These are phyloP conservation scores for Acacia melanoxylon DNA, from an alignment of 306 rosid species.

Conservation along the genomic window DNA sequence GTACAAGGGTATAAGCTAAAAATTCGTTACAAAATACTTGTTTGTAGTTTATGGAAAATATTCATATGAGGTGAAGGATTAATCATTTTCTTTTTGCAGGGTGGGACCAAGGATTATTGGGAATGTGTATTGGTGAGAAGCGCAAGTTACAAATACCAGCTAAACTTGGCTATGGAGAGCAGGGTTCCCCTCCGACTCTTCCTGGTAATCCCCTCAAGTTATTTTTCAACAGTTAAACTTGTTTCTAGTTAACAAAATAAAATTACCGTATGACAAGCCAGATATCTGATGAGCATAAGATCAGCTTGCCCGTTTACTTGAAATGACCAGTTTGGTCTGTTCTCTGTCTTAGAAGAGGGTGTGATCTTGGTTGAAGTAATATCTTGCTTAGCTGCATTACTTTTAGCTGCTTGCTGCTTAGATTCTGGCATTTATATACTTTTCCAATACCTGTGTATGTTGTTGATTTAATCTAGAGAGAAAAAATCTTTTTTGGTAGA, in stretches of 20 bases:
- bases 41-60: conserved; percentile 21
- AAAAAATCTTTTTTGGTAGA: not conserved
- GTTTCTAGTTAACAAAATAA: not conserved
- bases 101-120: conserved; percentile 97
- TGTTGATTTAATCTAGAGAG: not conserved
- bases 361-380: not conserved
- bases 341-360: not conserved
- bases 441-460: not conserved
- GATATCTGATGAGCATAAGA: not conserved
- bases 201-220: conserved; percentile 58
- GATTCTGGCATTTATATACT: not conserved
- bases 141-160: conserved; percentile 93
- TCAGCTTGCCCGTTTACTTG: not conserved
- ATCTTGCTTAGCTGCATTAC: not conserved
- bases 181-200: conserved; percentile 91
- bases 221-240: not conserved
- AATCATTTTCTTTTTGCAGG: conserved; percentile 49
- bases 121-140: conserved; percentile 97
- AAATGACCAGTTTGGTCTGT: conserved; percentile 1
- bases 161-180: conserved; percentile 88
- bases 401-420: not conserved
- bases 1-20: not conserved
- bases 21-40: not conserved
- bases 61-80: conserved; percentile 20
- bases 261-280: not conserved